These are phyloP conservation scores for Calycina marina DNA, from an alignment of 2,329 filamentous ascomycete genomes.

Conservation along the genomic window DNA sequence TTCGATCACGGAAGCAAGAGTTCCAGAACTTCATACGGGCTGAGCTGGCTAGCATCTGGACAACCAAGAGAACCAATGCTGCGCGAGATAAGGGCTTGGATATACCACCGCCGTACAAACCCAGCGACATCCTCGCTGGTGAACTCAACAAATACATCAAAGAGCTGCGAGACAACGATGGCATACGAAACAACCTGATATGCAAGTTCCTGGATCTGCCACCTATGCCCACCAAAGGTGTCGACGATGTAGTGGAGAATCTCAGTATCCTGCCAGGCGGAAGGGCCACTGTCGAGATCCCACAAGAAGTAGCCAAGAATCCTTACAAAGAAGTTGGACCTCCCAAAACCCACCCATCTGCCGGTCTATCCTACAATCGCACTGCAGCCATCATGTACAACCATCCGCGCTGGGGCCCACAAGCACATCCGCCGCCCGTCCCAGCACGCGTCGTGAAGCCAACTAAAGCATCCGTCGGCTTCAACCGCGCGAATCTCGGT, in stretches of 20 bases:
- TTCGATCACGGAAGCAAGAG: slow-evolving; percentile 36
- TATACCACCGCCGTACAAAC: slow-evolving; percentile 20
- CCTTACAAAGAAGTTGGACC: slow-evolving; percentile 33
- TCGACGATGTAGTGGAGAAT: neutral
- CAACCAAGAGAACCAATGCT: slow-evolving; percentile 21
- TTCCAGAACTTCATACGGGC: slow-evolving; percentile 40
- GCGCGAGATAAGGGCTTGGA: slow-evolving; percentile 26
- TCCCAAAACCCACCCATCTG: slow-evolving; percentile 49
- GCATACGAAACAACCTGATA: slow-evolving; percentile 36
- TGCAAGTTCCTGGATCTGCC: slow-evolving; percentile 45
- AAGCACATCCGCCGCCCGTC: slow-evolving; percentile 34
- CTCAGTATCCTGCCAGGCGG: neutral
- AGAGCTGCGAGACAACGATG: slow-evolving; percentile 35
- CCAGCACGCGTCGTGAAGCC: slow-evolving; percentile 41
- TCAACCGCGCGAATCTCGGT: slow-evolving; percentile 13
- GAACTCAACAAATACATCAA: slow-evolving; percentile 38
- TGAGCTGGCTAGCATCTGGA: slow-evolving; percentile 33
- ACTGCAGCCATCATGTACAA: slow-evolving; percentile 40
- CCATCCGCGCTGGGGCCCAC: slow-evolving; percentile 46
- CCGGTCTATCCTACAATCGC: slow-evolving; percentile 45
- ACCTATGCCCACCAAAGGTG: slow-evolving; percentile 10
- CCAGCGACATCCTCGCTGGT: slow-evolving; percentile 31
- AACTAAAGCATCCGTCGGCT: slow-evolving; percentile 23
- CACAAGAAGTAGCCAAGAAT: slow-evolving; percentile 20
- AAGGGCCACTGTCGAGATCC: slow-evolving; percentile 8